Evolutionary conservation across 805 yeast genomes (phyloP), one percentile per base, ranked within the genome.

Genomic region (Candida schatavii): DNA sequence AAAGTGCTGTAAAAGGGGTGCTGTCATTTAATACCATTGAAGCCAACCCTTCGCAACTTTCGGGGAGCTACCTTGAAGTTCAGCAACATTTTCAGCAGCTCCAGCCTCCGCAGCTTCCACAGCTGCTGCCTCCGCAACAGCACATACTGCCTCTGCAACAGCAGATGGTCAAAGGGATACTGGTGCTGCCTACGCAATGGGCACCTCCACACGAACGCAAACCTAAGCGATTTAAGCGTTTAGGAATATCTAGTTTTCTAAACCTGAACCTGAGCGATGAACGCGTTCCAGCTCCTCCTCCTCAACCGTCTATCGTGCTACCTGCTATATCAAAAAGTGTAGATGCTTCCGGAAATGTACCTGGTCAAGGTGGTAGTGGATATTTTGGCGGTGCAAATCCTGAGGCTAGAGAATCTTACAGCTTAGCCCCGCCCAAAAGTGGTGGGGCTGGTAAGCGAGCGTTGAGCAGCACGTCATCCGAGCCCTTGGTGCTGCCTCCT

Each of bases 271-370:
- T 20, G 15, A 35, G 29, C 22, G 38, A 34, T 4, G 30, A 33
- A n/a, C 33, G 31, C 15, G 29, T 40, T 6, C 43, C 43, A 2
- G 39, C 43, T 5, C 43, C 43, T 15, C 43, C 43, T 11, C 37
- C 39, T 3, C 43, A 40, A 22, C 43, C 43, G 13, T 40, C 43
- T 17, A 40, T 40, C 21, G 35, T 40, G 26, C 29, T 40, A 15
- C 43, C 43, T 17, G 39, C 39, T 33, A 29, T 20, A 13, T 20
- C 39, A 20, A 34, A 28, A 20, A 19, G 3, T 5, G 25, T 17
- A 7, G 27, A 23, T 11, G 11, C 7, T 11, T 7, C 7, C 11
- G 27, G 27, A 7, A 23, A 23, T 23, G n/a, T n/a, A n/a, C 27
- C 27, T 7, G 11, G 7, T 7, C 27, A 23, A 23, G 27, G 7